Evolutionary conservation across 2,329 filamentous ascomycete species (phyloP).

Genomic region (Seiridium unicorne): DNA sequence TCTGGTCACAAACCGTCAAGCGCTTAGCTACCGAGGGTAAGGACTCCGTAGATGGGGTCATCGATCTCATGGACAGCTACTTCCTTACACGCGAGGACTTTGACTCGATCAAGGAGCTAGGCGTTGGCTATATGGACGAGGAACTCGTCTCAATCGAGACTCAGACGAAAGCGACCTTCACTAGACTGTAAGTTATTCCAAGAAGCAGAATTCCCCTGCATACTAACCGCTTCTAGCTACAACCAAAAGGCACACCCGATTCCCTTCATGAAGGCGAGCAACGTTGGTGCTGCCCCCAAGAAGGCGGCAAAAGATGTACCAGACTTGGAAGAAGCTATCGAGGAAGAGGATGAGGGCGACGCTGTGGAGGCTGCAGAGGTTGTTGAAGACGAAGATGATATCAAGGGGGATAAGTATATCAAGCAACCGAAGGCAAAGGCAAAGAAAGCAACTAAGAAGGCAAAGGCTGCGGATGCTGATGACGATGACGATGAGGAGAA

Average conservation of each 20-base stretch:
- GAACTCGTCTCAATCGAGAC: conserved; percentile 74
- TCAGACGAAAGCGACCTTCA: conserved; percentile 87
- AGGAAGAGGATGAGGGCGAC: conserved; percentile 81
- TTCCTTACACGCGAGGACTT: conserved; percentile 94
- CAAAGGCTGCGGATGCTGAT: conserved; percentile 37
- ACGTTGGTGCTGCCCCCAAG: conserved; percentile 68
- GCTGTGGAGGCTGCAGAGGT: conserved; percentile 55
- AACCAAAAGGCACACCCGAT: conserved; percentile 84
- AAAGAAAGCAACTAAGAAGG: conserved; percentile 49
- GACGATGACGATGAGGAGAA: conserved; percentile 49
- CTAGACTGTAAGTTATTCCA: conserved; percentile 66
- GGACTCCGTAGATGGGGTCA: conserved; percentile 77
- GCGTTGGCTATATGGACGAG: conserved; percentile 80
- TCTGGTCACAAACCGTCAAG: conserved; percentile 80
- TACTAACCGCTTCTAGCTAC: conserved; percentile 55
- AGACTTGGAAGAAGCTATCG: conserved; percentile 93
- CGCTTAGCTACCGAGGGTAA: conserved; percentile 76
- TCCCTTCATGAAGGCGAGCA: conserved; percentile 93
- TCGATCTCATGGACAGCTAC: conserved; percentile 96
- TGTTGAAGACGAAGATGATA: conserved; percentile 70
- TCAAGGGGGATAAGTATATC: conserved; percentile 95
- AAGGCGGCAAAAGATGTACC: conserved; percentile 73
- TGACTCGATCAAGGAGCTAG: conserved; percentile 87
- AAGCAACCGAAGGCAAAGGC: conserved; percentile 78
- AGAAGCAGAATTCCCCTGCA: background rate